phyloP scores from a whole-genome alignment of 176 grass and related monocot species.

The Lolium rigidum region DNA sequence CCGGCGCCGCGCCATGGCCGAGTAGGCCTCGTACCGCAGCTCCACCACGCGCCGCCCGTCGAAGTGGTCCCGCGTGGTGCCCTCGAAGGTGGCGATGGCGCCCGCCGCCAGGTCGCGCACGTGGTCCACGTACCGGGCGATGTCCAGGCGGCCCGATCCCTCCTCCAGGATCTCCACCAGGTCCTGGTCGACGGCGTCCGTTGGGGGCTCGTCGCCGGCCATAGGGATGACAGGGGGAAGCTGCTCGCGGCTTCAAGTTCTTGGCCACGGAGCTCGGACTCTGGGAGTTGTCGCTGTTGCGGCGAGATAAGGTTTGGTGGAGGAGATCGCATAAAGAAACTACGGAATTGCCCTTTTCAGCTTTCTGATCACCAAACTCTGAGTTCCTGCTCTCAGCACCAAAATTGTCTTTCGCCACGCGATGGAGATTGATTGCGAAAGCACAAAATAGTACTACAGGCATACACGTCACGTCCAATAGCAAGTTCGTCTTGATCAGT shows the following conservation, averaged over 20 bases:
- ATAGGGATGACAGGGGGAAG: neutral
- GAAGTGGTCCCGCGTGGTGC: conserved; percentile 87
- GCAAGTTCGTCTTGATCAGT: neutral
- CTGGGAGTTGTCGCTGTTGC: conserved; percentile 20
- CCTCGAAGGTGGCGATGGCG: conserved; percentile 95
- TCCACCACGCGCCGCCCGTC: conserved; percentile 78
- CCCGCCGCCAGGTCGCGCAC: conserved; percentile 84
- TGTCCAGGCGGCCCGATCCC: conserved; percentile 54
- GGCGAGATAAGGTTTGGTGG: conserved; percentile 40
- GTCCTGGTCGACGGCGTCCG: neutral
- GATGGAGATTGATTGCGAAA: neutral
- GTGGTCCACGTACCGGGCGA: conserved; percentile 65
- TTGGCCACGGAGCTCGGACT: conserved; percentile 30
- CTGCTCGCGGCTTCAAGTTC: neutral
- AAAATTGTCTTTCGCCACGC: neutral
- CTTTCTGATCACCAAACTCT: no score
- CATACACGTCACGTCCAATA: neutral
- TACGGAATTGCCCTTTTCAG: conserved; percentile 23
- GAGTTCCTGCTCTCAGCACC: no score
- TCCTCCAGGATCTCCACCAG: conserved; percentile 83
- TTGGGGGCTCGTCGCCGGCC: conserved; percentile 14
- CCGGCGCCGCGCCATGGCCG: conserved; percentile 70
- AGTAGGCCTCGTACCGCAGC: conserved; percentile 93
- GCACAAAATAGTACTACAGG: neutral
- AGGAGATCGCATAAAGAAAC: neutral